Evolutionary conservation across 2,329 filamentous ascomycete genomes (phyloP), one percentile per base, ranked within the genome.

Genomic region (Pseudogymnoascus destructans): DNA sequence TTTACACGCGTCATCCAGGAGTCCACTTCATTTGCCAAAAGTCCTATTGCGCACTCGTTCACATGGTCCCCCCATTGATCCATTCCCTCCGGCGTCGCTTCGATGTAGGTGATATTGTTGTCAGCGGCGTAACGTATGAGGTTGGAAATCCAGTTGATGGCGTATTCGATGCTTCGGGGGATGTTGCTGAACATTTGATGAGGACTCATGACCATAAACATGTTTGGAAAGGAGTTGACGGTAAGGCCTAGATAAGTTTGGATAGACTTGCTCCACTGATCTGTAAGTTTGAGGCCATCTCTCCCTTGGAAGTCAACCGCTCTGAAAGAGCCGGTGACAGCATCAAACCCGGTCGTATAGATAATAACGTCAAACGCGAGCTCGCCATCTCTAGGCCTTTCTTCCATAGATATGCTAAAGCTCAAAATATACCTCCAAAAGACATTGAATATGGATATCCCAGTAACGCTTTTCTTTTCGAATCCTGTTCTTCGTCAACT

Each of bases 1-100:
- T 79, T 79, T 1, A 79, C 74, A 0, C 77, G 77, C 1, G 76
- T 79, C 76, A 79, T 78, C 77, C 77, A 80, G 1, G 71, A 74
- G 60, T 79, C 76, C 0, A 78, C 73, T 61, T 77, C 72, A 59
- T 74, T 75, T 0, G 71, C 69, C 23, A 79, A 62, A 8, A 74
- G 59, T 0, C 76, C 76, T 33, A 73, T 65, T 0, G 72, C 71
- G 57, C 74, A 76, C 3, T 75, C 69, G 21, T 72, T 66, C 1
- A 79, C 77, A 67, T 79, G 77, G 36, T 75, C 65, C 0, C 73
- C 76, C 76, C 76, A 79, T 10, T 63, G 60, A 3, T 69, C 63
- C 57, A 73, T 68, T 0, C 67, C 72, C 36, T 74, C 68, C 5
- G 69, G 62, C 0, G 71, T 76, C 1, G 74, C 68, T 63, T 75